Base-by-base conservation (phyloP, 352 stramenopile species). In the Globisporangium paroecandrum region DNA sequence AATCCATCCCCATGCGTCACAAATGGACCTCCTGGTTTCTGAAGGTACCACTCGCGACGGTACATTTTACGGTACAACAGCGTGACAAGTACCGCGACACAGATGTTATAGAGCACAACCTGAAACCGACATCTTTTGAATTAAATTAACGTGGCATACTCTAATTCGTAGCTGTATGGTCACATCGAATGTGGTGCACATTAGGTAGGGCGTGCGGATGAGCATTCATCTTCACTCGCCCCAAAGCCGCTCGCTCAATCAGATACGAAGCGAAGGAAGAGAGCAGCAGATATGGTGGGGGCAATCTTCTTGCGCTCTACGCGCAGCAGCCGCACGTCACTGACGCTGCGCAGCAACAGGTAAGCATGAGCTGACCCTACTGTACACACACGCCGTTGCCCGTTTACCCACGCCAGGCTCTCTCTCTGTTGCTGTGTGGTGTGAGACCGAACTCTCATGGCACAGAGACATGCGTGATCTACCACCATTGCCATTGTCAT, bases 341-440 rank as follows among this genome's bases (percentile, higher is more conserved):
- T 62, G 25, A 51, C 62, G 36, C 36, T 68, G 15, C 53, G 62
- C 51, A 62, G 34, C 62, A 56, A 61, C 62, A 67, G 62, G 51
- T 60, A 36, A 24, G 51, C 27, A 10, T 8, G 25, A 10, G 1
- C 22, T 64, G 18, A 3, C 22, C 15, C 7, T 54, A 51, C 12
- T 24, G 25, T 10, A 59, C 25, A 7, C 2, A 18, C 22, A 2
- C 18, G 24, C 8, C 10, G 4, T 29, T 12, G 12, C 22, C 29
- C 22, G 8, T 4, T 4, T 29, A 1, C 15, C 22, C 53, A 51
- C 18, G 43, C 7, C 18, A 51, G 18, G 36, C 53, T n/a, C 29
- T 32, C 29, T 58, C 24, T n/a, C 53, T 34, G 15, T 13, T 58
- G 53, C 53, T 27, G 20, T 38, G 27, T 29, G 27, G 3, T 29